A percentile compares a stretch with the other conserved stretches of the same genome.
Evolutionary conservation across 2,329 filamentous ascomycete genomes (phyloP).

Genomic region (Arachnomyces sp.): DNA sequence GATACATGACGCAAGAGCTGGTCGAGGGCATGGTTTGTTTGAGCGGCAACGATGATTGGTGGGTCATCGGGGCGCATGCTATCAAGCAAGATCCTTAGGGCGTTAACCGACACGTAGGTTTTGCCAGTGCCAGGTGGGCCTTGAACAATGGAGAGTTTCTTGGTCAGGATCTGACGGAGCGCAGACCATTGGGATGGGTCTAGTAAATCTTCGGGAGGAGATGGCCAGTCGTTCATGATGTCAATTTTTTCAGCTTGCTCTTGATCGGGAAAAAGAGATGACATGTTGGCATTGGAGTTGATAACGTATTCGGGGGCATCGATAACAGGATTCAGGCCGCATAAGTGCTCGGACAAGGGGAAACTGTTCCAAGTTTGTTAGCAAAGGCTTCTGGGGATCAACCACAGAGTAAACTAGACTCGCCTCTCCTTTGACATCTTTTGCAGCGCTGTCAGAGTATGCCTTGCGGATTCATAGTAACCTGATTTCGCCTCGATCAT

Average conservation of each 20-base stretch:
- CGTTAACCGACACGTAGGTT: slow-evolving; percentile 69
- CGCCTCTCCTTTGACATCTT: slow-evolving; percentile 48
- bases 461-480: slow-evolving; percentile 68
- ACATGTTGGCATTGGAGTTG: slow-evolving; percentile 45
- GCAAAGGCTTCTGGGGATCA: too few species aligned
- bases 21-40: slow-evolving; percentile 86
- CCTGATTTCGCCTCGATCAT: slow-evolving; percentile 70
- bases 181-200: slow-evolving; percentile 65
- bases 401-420: slow-evolving; percentile 10
- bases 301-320: slow-evolving; percentile 47
- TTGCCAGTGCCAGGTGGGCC: slow-evolving; percentile 76
- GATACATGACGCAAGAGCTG: slow-evolving; percentile 63
- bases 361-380: too few species aligned
- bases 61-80: slow-evolving; percentile 50
- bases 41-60: slow-evolving; percentile 70
- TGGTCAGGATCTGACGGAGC: slow-evolving; percentile 61
- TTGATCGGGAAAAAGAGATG: slow-evolving; percentile 30
- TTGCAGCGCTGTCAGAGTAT: slow-evolving; percentile 67
- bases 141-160: slow-evolving; percentile 67
- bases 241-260: slow-evolving; percentile 41
- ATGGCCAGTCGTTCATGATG: slow-evolving; percentile 49
- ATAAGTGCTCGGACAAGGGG: slow-evolving; percentile 37
- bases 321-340: slow-evolving; percentile 31
- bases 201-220: slow-evolving; percentile 39
- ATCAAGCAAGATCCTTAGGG: slow-evolving; percentile 56